These are phyloP conservation scores for Colletotrichum chrysophilum DNA, from an alignment of 2,329 filamentous ascomycete species.

Conservation along the genomic window DNA sequence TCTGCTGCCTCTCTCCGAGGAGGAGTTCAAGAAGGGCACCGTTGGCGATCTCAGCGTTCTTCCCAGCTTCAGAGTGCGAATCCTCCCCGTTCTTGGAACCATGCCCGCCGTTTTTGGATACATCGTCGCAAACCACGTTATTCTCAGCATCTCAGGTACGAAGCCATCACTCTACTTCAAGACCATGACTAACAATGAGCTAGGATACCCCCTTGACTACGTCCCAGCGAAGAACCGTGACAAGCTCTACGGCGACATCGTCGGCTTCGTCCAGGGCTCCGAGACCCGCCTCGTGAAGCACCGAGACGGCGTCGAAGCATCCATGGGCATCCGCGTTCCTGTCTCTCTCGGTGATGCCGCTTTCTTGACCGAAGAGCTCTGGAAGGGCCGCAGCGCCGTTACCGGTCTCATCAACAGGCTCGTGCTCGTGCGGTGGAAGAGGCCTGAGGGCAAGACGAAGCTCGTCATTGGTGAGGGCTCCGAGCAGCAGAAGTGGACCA, in stretches of 20 bases:
- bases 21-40: constrained; percentile 84
- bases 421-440: constrained; percentile 80
- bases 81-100: constrained; percentile 91
- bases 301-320: constrained; percentile 24
- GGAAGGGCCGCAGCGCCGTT: constrained; percentile 79
- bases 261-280: constrained; percentile 74
- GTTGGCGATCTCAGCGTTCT: constrained; percentile 88
- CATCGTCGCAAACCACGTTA: constrained; percentile 89
- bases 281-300: constrained; percentile 70
- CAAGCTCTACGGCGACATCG: constrained; percentile 89
- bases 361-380: constrained; percentile 91
- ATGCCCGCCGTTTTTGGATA: constrained; percentile 98
- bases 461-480: constrained; percentile 66
- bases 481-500: constrained; percentile 80
- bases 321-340: constrained; percentile 78
- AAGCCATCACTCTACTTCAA: not conserved
- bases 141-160: constrained; percentile 71
- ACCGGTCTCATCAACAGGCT: constrained; percentile 83
- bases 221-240: constrained; percentile 80
- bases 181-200: constrained; percentile 18
- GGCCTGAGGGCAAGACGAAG: constrained; percentile 64
- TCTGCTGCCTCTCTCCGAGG: constrained; percentile 83
- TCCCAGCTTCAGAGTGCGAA: constrained; percentile 92
- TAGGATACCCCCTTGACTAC: constrained; percentile 87
- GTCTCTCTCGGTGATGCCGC: constrained; percentile 81